Evolutionary conservation across 768 basidiomycete species (phyloP), one percentile per base, ranked within the genome.

Genomic region (Mrakia gelida): DNA sequence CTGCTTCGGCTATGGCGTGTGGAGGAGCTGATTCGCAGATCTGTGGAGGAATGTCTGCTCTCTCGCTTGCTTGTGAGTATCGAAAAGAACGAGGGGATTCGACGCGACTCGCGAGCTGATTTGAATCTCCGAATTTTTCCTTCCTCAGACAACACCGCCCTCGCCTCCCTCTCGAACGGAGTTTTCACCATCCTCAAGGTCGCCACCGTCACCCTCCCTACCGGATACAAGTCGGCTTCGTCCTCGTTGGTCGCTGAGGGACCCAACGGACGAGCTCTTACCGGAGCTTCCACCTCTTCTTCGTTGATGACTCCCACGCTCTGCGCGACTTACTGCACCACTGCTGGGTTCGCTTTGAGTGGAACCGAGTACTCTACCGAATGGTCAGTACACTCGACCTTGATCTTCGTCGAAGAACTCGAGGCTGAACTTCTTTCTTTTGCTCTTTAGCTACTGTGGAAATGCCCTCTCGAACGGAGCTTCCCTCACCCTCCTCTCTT

Each of bases 391-490:
- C 26, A 3, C 10, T n/a, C 3, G 13, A 28, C 26, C 8, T 23
- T 21, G 13, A 59, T n/a, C 23, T 28, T 1, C 1, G 26, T 8
- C 28, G n/a, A 26, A n/a, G 59, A 28, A 26, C 16, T 56, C 2
- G 3, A 56, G 2, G 26, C 59, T 13, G 18, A 59, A 0, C 59
- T 59, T 59, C 59, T 9, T 28, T 28, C 26, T 28, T 28, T 62
- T 54, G 16, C 9, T 23, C 32, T 16, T 59, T 43, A 75, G 85
- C 80, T 84, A 82, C 81, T 85, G 85, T 87, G 21, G 89, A 87
- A 61, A 88, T 87, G 8, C 85, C 80, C 5, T 45, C 11, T 45
- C 45, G 45, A 45, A 45, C 45, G 11, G 45, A 45, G 45, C 45
- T 45, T 45, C 45, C 2, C 45, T 45, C 45, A 11, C 45, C 45